Evolutionary conservation across 768 basidiomycete species (phyloP).

Genomic region (Tulasnella sp.): DNA sequence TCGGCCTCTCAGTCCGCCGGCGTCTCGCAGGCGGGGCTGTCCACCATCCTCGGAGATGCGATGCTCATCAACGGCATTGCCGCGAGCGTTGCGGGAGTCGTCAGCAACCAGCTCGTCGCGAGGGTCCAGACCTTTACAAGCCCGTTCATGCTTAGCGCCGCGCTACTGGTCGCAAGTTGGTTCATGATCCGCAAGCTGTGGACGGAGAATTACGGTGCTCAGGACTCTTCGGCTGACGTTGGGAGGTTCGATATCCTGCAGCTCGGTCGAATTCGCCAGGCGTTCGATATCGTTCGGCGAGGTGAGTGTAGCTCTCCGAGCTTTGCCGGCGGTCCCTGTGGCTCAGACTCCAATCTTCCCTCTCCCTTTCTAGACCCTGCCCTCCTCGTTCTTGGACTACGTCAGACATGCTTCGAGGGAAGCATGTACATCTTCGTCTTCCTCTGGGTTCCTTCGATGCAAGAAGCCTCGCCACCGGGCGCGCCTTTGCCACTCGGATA

Average conservation of each 20-base stretch:
- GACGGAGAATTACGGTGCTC: conserved; percentile 59
- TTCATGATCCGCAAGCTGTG: conserved; percentile 46
- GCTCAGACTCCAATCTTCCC: not conserved
- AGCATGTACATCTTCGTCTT: conserved; percentile 82
- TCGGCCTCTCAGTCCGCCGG: conserved; percentile 43
- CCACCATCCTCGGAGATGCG: conserved; percentile 59
- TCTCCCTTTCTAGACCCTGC: conserved; percentile 36
- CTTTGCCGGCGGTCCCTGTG: not conserved
- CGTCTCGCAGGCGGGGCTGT: conserved; percentile 47
- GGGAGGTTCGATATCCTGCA: conserved; percentile 36
- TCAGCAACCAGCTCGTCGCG: conserved; percentile 53
- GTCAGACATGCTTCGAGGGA: conserved; percentile 73
- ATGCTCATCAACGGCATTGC: conserved; percentile 64
- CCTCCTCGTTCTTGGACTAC: conserved; percentile 53
- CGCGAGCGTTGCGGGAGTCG: conserved; percentile 53
- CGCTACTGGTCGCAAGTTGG: conserved; percentile 42
- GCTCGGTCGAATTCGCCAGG: conserved; percentile 39
- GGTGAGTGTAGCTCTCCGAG: conserved; percentile 28
- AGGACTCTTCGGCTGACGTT: conserved; percentile 20
- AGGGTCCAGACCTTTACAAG: conserved; percentile 40
- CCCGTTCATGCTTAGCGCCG: conserved; percentile 57
- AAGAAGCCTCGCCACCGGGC: conserved; percentile 39
- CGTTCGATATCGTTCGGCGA: conserved; percentile 43
- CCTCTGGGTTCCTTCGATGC: conserved; percentile 67
- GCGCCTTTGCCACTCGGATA: conserved; percentile 54